Conservation (phyloP, 768 basidiomycete genomes). For the Russula virescens region DNA sequence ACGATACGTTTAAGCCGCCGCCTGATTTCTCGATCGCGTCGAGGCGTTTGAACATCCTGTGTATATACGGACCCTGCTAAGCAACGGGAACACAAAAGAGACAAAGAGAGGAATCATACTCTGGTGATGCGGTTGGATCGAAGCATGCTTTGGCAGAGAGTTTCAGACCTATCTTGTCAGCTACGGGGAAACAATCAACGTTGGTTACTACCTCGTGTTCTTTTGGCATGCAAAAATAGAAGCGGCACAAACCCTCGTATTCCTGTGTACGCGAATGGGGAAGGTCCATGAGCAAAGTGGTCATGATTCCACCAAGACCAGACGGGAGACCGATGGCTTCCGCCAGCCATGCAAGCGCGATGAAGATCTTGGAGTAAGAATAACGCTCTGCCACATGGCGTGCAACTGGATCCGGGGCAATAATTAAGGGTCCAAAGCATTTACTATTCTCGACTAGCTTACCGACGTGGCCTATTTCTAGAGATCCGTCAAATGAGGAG, state of each 20-base stretch:
- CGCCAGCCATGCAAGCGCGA: constrained; percentile 40
- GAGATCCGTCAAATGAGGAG: background rate
- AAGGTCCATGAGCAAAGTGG: constrained; percentile 54
- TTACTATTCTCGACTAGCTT: constrained; percentile 22
- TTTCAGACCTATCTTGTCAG: constrained; percentile 79
- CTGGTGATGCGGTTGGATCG: constrained; percentile 69
- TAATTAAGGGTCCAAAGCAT: constrained; percentile 23
- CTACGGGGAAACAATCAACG: constrained; percentile 34
- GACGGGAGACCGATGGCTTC: constrained; percentile 50
- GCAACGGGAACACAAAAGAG: background rate
- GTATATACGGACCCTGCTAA: background rate
- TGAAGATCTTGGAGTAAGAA: constrained; percentile 39
- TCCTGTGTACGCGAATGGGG: constrained; percentile 84
- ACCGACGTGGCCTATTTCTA: constrained; percentile 82
- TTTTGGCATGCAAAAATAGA: background rate
- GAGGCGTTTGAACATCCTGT: constrained; percentile 63
- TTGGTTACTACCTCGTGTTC: background rate
- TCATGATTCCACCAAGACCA: constrained; percentile 43
- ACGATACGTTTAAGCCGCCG: constrained; percentile 38
- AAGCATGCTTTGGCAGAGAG: constrained; percentile 84
- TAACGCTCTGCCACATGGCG: constrained; percentile 48
- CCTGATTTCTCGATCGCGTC: constrained; percentile 45
- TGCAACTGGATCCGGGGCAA: constrained; percentile 38
- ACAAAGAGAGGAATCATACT: constrained; percentile 38
- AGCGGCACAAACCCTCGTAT: constrained; percentile 52